Base-by-base conservation (phyloP, 148 eudicot genomes). In the Agrostemma githago region DNA sequence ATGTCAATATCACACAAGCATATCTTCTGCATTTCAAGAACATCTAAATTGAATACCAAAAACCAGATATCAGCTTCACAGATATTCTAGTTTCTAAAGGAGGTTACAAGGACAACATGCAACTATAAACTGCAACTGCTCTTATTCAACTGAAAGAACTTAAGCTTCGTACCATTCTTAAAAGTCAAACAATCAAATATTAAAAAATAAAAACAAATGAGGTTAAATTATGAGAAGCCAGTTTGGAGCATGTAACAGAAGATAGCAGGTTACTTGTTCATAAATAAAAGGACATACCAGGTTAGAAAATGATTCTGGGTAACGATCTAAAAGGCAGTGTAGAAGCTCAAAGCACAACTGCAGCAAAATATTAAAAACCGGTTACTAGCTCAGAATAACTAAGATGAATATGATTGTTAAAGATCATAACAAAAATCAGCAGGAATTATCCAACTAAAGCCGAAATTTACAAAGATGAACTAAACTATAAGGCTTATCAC, bases 341-440 rank as follows among this genome's bases (percentile, higher is more conserved):
- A 95, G 84, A 83, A 95, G 86, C 88, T 92, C 92, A 84, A 87
- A 86, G 84, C 92, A 92, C 64, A 92, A 88, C 98, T 95, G 93
- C 86, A 76, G 71, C 57, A 82, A 68, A 60, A 74, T 19, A 72
- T 38, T 53, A 76, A 41, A 70, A 5, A 44, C 73, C 59, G 73
- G 74, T 48, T 71, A 17, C 5, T n/a, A 54, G 16, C 12, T 39
- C 15, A 42, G 53, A 41, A 62, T 40, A 16, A 53, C 16, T 15
- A 39, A 46, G 48, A 46, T 5, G 3, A 8, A 3, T 42, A 60
- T 19, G 5, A 10, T 42, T 38, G 34, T 58, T 66, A 8, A 21
- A 53, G 44, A 26, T 64, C 26, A 68, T 43, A n/a, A 62, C 20
- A 66, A 5, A 38, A 70, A 16, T 14, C 72, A 71, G 37, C 16